phyloP scores from a whole-genome alignment of 2,329 filamentous ascomycete species.

The Didymella pinodella region DNA sequence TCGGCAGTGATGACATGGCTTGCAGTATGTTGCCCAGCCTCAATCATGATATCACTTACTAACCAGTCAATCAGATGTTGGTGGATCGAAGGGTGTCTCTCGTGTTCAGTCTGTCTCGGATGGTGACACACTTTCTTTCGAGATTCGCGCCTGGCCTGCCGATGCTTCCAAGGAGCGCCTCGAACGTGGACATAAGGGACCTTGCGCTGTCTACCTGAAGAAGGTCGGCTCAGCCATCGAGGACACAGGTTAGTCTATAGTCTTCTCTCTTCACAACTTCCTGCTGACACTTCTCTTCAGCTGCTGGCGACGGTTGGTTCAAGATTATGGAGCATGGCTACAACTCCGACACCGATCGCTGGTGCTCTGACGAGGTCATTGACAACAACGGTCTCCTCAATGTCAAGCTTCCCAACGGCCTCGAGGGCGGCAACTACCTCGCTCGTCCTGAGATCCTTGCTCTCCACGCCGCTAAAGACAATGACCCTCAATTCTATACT shows the following conservation, averaged over 20 bases:
- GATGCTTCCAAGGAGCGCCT: slow-evolving; percentile 63
- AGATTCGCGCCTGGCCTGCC: slow-evolving; percentile 70
- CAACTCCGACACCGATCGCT: slow-evolving; percentile 62
- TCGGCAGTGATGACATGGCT: slow-evolving; percentile 70
- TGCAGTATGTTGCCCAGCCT: slow-evolving; percentile 64
- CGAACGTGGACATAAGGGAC: slow-evolving; percentile 69
- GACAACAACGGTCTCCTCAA: slow-evolving; percentile 69
- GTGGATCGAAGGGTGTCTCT: slow-evolving; percentile 58
- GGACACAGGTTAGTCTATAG: slow-evolving; percentile 50
- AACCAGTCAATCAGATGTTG: slow-evolving; percentile 50
- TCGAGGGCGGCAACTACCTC: slow-evolving; percentile 74
- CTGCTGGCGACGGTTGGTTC: slow-evolving; percentile 74
- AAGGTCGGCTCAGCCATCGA: slow-evolving; percentile 66
- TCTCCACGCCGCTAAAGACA: slow-evolving; percentile 67
- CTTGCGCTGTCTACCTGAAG: slow-evolving; percentile 78
- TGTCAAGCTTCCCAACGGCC: slow-evolving; percentile 66
- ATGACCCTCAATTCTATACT: slow-evolving; percentile 72
- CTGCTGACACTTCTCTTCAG: slow-evolving; percentile 23
- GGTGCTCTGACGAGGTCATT: slow-evolving; percentile 76
- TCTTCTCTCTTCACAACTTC: too few species aligned
- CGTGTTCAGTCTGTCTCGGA: slow-evolving; percentile 58
- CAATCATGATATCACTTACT: slow-evolving; percentile 12
- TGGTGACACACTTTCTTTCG: slow-evolving; percentile 68
- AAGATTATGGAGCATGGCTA: slow-evolving; percentile 78
- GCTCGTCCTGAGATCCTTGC: slow-evolving; percentile 74